A percentile compares a stretch with the other conserved stretches of the same genome.
phyloP scores from a whole-genome alignment of 1,139 yeast genomes.

The Pichia sp. region DNA sequence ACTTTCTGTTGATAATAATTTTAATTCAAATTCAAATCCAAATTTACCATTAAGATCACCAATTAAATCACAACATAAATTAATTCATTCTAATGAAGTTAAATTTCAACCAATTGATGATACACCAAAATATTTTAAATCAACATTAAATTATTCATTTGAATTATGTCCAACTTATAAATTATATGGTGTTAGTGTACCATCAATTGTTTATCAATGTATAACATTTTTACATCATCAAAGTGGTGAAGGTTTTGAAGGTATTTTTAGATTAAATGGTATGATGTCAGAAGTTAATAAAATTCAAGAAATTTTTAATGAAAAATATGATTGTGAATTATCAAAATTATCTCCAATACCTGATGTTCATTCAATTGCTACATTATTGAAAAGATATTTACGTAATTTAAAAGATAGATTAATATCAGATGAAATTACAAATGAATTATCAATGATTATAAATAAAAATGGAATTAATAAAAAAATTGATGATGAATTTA shows the following conservation, averaged over 20 bases:
- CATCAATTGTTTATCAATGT: constrained; percentile 75
- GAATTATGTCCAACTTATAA: constrained; percentile 38
- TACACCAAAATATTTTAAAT: constrained; percentile 46
- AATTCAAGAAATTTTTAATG: constrained; percentile 58
- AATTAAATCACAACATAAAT: constrained; percentile 1
- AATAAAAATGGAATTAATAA: constrained; percentile 13
- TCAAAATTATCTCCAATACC: constrained; percentile 22
- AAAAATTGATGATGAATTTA: not conserved
- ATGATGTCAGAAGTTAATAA: constrained; percentile 72
- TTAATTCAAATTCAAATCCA: constrained; percentile 1
- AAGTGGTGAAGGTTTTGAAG: constrained; percentile 80
- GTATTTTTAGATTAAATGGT: constrained; percentile 86
- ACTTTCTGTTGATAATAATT: constrained; percentile 15
- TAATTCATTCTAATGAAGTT: constrained; percentile 1
- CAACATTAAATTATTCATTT: constrained; percentile 50
- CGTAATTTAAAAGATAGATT: constrained; percentile 28
- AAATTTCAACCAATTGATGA: constrained; percentile 25
- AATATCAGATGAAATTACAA: constrained; percentile 26
- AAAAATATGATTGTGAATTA: constrained; percentile 63
- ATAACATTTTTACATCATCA: constrained; percentile 59
- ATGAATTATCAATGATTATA: constrained; percentile 22
- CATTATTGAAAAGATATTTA: constrained; percentile 30
- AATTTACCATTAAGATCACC: constrained; percentile 9
- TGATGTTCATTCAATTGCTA: constrained; percentile 32
- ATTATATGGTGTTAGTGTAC: constrained; percentile 38